Conservation (phyloP, 495 filamentous ascomycete genomes). For the Opeltia flavorubescens region DNA sequence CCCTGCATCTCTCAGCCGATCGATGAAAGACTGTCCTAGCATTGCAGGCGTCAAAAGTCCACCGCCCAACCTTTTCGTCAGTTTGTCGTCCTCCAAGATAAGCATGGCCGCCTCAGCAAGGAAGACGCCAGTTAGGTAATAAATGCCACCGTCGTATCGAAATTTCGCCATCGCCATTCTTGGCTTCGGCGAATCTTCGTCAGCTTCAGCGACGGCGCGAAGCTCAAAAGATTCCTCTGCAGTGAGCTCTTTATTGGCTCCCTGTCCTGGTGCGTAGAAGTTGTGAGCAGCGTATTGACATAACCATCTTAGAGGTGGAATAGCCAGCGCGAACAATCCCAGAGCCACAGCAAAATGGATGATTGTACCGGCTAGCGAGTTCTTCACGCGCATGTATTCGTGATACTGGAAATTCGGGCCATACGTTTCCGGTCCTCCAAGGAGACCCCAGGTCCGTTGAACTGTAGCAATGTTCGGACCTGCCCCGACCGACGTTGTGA, state of each 20-base stretch:
- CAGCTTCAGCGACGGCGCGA: conserved; percentile 49
- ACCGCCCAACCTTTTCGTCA: conserved; percentile 42
- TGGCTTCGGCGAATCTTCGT: conserved; percentile 29
- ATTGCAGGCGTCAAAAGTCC: conserved; percentile 76
- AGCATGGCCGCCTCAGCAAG: conserved; percentile 57
- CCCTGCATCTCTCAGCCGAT: conserved; percentile 43
- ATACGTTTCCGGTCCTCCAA: conserved; percentile 47
- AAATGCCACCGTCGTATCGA: conserved; percentile 46
- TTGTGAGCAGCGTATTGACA: conserved; percentile 32
- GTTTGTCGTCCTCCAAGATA: conserved; percentile 48
- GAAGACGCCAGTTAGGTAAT: conserved; percentile 54
- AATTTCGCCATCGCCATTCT: conserved; percentile 45
- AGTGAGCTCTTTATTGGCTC: conserved; percentile 43
- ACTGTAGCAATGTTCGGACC: conserved; percentile 52
- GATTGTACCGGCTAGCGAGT: conserved; percentile 38
- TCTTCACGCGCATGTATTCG: conserved; percentile 52
- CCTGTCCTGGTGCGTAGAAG: conserved; percentile 47
- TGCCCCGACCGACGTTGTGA: conserved; percentile 45
- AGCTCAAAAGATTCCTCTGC: conserved; percentile 47
- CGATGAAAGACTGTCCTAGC: conserved; percentile 61
- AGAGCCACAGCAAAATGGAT: conserved; percentile 43
- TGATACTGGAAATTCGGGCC: conserved; percentile 59
- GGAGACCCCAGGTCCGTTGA: conserved; percentile 63
- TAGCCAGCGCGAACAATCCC: conserved; percentile 30
- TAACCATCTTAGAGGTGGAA: conserved; percentile 42